These are phyloP conservation scores for Neurospora intermedia DNA, from an alignment of 495 filamentous ascomycete species.

Conservation along the genomic window DNA sequence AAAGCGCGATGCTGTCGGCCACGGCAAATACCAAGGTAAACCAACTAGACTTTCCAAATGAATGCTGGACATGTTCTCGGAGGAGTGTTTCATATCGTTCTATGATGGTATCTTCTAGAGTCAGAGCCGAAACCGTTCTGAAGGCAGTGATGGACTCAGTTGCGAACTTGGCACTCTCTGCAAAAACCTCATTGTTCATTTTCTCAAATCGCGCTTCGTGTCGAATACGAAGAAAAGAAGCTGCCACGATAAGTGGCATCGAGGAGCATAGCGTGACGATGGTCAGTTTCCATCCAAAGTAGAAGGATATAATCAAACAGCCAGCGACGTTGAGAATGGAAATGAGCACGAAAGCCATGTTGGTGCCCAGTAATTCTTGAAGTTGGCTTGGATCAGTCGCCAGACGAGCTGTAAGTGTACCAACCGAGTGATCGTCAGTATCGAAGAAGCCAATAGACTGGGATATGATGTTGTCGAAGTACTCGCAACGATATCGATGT, in stretches of 20 bases:
- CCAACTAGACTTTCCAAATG: constrained; percentile 40
- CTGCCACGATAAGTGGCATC: constrained; percentile 38
- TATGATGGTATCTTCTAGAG: constrained; percentile 42
- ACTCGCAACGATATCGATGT: constrained; percentile 45
- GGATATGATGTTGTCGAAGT: constrained; percentile 46
- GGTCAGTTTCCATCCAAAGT: constrained; percentile 48
- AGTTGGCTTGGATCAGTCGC: constrained; percentile 50
- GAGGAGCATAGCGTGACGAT: constrained; percentile 38
- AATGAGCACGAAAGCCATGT: constrained; percentile 40
- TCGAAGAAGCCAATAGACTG: constrained; percentile 52
- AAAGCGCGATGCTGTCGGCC: constrained; percentile 39
- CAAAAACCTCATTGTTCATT: constrained; percentile 41
- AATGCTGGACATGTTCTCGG: constrained; percentile 36
- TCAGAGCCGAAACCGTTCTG: constrained; percentile 45
- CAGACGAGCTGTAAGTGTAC: constrained; percentile 40
- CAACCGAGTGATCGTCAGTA: constrained; percentile 35
- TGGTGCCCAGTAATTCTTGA: constrained; percentile 50
- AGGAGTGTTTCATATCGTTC: constrained; percentile 40
- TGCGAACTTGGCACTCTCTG: constrained; percentile 45
- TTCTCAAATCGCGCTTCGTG: constrained; percentile 44
- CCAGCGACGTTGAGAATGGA: constrained; percentile 39
- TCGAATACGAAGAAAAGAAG: constrained; percentile 41
- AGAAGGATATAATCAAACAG: constrained; percentile 39
- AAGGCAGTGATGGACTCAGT: constrained; percentile 47
- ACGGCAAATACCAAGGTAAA: constrained; percentile 41